A percentile compares a stretch with the other conserved stretches of the same genome.
Conservation (phyloP, 83 land plant genomes). For the Thuja plicata region DNA sequence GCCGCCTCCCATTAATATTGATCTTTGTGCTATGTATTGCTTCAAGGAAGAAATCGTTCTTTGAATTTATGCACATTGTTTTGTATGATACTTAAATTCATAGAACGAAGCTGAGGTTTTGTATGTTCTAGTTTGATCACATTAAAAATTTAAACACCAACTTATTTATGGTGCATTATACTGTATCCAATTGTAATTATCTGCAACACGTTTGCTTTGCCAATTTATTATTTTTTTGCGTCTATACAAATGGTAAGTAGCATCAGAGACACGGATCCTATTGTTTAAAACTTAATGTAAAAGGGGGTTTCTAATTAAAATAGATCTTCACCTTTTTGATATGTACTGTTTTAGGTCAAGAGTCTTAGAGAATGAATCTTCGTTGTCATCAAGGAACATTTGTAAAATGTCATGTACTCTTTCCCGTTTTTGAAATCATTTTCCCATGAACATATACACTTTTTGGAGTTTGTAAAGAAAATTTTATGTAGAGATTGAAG, state of each 20-base stretch:
- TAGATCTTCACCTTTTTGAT: neutral
- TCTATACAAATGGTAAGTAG: neutral
- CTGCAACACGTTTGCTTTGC: neutral
- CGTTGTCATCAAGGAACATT: neutral
- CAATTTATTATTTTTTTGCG: neutral
- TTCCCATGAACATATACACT: neutral
- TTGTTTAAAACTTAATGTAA: neutral
- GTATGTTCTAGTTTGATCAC: neutral
- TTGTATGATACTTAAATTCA: neutral
- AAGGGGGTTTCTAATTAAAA: neutral
- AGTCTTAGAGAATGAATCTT: neutral
- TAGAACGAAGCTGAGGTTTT: neutral
- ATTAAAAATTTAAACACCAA: neutral
- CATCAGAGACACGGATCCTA: neutral
- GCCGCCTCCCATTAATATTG: neutral
- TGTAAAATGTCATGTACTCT: neutral
- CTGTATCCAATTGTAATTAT: neutral
- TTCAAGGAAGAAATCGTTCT: neutral
- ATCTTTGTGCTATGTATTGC: neutral
- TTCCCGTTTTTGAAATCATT: neutral
- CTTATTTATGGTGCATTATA: neutral
- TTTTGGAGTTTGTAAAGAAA: neutral
- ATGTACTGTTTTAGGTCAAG: neutral
- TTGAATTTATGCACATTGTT: neutral
- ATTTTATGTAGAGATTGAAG: neutral